Evolutionary conservation across 495 filamentous ascomycete genomes (phyloP).

Genomic region (Neurospora sp.): DNA sequence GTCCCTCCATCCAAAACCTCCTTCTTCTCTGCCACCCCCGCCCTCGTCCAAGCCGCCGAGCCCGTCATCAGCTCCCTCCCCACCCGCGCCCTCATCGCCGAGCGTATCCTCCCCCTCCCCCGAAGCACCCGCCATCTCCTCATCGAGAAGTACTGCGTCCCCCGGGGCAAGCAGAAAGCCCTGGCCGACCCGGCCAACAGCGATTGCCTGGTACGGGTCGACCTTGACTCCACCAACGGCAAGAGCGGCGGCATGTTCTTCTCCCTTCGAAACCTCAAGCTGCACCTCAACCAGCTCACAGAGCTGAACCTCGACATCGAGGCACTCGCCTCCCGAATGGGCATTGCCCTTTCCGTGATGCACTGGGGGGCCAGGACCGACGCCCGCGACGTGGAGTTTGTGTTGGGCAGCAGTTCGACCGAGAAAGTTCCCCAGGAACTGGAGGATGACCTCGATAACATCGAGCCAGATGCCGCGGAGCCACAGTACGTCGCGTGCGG

Average conservation of each 20-base stretch:
- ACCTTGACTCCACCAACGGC: slow-evolving; percentile 15
- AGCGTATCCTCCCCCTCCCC: slow-evolving; percentile 7
- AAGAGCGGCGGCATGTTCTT: slow-evolving; percentile 2
- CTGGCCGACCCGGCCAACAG: slow-evolving; percentile 8
- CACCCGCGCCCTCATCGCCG: not conserved
- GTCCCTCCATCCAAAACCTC: not conserved
- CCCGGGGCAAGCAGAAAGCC: slow-evolving; percentile 2
- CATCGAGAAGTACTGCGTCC: slow-evolving; percentile 20
- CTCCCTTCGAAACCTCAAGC: slow-evolving; percentile 10
- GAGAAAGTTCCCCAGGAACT: not conserved
- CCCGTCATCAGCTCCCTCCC: slow-evolving; percentile 1
- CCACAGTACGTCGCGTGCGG: not conserved
- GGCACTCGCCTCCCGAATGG: slow-evolving; percentile 3
- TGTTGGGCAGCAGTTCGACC: slow-evolving; percentile 3
- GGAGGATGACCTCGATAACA: not conserved
- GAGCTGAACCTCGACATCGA: slow-evolving; percentile 4
- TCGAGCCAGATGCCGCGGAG: not conserved
- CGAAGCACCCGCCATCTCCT: not conserved
- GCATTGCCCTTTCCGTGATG: slow-evolving; percentile 2
- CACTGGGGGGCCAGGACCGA: slow-evolving; percentile 13
- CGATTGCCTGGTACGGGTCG: slow-evolving; percentile 20
- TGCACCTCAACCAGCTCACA: slow-evolving; percentile 11
- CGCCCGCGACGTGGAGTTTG: slow-evolving; percentile 12
- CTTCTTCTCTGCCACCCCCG: not conserved
- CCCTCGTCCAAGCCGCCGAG: not conserved